Conservation (phyloP, 495 filamentous ascomycete genomes). For the Lophium mytilinum region DNA sequence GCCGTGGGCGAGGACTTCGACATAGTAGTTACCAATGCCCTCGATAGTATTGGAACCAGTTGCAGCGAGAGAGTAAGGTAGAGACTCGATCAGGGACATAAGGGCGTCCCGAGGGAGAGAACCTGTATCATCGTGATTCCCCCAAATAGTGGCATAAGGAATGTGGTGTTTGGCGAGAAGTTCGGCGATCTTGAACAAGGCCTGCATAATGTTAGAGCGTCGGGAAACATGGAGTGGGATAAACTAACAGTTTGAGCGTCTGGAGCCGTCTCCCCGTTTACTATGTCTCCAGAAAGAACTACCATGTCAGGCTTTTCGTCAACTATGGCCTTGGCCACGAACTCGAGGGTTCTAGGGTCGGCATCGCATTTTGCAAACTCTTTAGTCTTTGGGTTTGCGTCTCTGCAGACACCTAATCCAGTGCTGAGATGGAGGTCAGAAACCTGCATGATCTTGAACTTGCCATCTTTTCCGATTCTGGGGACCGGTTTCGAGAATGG, state of each 20-base stretch:
- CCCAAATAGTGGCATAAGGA: conserved; percentile 90
- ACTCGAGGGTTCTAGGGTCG: conserved; percentile 84
- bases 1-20: conserved; percentile 80
- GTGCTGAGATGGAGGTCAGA: conserved; percentile 89
- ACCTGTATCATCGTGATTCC: conserved; percentile 95
- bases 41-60: conserved; percentile 76
- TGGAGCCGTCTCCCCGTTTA: conserved; percentile 86
- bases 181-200: conserved; percentile 88
- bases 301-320: conserved; percentile 89
- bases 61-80: conserved; percentile 81
- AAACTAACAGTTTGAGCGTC: conserved; percentile 69
- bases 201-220: conserved; percentile 34
- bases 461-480: conserved; percentile 75
- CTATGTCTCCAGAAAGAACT: conserved; percentile 84
- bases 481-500: conserved; percentile 58
- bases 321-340: conserved; percentile 71
- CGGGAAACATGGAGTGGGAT: not conserved
- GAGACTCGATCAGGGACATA: conserved; percentile 75
- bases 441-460: conserved; percentile 93
- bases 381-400: conserved; percentile 63
- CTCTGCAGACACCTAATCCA: conserved; percentile 74
- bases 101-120: conserved; percentile 63
- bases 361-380: conserved; percentile 78
- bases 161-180: conserved; percentile 78
- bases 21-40: conserved; percentile 88